A percentile compares a stretch with the other conserved stretches of the same genome.
phyloP scores from a whole-genome alignment of 2,329 filamentous ascomycete genomes.

The Fusarium clavum region DNA sequence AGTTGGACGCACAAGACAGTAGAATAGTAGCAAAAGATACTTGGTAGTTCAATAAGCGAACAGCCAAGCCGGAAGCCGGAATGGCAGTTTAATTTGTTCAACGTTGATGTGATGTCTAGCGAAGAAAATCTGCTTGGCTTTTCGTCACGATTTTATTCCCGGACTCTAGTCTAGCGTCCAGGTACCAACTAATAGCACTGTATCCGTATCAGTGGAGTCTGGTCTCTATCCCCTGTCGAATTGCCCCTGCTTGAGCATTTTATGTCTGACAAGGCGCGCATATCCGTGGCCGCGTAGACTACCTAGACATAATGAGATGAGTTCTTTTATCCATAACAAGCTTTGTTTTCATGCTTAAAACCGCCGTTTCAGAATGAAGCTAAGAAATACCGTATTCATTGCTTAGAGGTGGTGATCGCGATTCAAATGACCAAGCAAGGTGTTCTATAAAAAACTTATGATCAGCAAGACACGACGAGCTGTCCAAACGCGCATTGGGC shows the following conservation, averaged over 20 bases:
- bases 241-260: constrained; percentile 3
- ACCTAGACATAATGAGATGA: neutral
- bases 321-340: constrained; percentile 4
- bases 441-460: neutral
- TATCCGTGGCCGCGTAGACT: constrained; percentile 5
- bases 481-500: neutral
- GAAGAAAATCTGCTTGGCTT: neutral
- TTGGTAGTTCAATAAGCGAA: constrained; percentile 1
- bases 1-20: no score
- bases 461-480: neutral
- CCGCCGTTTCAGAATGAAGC: neutral
- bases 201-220: constrained; percentile 5
- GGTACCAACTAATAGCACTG: neutral
- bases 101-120: neutral
- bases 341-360: constrained; percentile 15
- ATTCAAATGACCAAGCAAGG: neutral
- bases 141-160: constrained; percentile 8
- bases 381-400: neutral
- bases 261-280: constrained; percentile 12
- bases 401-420: neutral
- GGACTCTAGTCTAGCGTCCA: constrained; percentile 4
- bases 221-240: neutral
- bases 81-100: constrained; percentile 15
- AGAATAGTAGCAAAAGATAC: neutral
- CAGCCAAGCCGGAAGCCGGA: constrained; percentile 41